These are phyloP conservation scores for Inga oerstediana DNA, from an alignment of 306 rosid genomes.

Conservation along the genomic window DNA sequence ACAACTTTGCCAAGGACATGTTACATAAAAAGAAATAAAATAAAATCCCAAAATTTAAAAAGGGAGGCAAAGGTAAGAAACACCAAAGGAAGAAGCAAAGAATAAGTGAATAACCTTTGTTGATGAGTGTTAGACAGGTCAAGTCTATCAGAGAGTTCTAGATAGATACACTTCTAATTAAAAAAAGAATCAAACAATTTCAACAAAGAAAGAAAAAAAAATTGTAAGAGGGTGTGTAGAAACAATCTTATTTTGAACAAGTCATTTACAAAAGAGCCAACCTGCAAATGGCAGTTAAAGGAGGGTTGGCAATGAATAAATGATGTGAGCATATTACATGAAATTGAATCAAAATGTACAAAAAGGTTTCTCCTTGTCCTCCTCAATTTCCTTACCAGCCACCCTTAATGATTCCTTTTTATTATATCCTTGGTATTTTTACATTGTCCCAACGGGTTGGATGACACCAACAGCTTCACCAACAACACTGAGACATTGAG, in stretches of 20 bases:
- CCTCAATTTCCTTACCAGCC: constrained; percentile 45
- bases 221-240: constrained; percentile 38
- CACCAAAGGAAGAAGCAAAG: background rate
- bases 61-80: background rate
- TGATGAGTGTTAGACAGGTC: constrained; percentile 13
- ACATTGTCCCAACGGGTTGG: constrained; percentile 54
- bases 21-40: background rate
- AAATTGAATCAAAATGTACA: constrained; percentile 69
- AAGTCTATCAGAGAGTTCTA: constrained; percentile 26
- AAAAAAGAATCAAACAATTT: constrained; percentile 29
- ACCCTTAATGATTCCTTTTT: constrained; percentile 24
- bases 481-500: constrained; percentile 31
- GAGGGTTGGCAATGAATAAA: constrained; percentile 57
- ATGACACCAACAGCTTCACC: constrained; percentile 22
- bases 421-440: constrained; percentile 34
- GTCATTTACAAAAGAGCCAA: constrained; percentile 80
- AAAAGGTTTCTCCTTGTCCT: constrained; percentile 31
- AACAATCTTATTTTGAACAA: constrained; percentile 61
- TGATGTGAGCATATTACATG: constrained; percentile 68
- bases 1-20: background rate
- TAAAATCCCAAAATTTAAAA: background rate
- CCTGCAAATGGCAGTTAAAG: constrained; percentile 37
- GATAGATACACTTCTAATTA: constrained; percentile 21
- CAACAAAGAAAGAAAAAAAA: constrained; percentile 36
- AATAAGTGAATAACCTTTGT: constrained; percentile 23